These are phyloP conservation scores for Pseudogymnoascus sp. DNA, from an alignment of 2,329 filamentous ascomycete genomes.

Conservation along the genomic window DNA sequence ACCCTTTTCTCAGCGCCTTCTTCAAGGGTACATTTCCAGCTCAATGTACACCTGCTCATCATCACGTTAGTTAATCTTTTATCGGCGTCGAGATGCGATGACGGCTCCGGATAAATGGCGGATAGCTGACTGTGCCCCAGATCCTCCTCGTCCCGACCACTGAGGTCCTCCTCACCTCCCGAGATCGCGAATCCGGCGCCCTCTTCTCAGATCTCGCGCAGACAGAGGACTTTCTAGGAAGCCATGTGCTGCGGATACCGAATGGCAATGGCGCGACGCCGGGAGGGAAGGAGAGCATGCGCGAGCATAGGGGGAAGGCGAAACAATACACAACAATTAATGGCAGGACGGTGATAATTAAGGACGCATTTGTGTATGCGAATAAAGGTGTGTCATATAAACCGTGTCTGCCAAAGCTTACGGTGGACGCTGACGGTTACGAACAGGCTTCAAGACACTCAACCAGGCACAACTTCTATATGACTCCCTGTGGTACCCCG, in stretches of 20 bases:
- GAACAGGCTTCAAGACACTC: conserved; percentile 75
- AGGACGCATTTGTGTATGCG: conserved; percentile 85
- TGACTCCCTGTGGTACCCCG: conserved; percentile 81
- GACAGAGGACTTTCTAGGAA: conserved; percentile 90
- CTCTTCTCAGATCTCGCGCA: conserved; percentile 71
- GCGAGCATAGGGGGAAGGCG: conserved; percentile 84
- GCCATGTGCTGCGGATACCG: conserved; percentile 88
- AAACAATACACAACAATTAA: conserved; percentile 92
- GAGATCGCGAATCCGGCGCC: conserved; percentile 76
- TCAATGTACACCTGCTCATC: conserved; percentile 85
- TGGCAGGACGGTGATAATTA: conserved; percentile 85
- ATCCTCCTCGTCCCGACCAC: conserved; percentile 89
- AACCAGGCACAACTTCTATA: conserved; percentile 80
- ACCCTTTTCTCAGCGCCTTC: conserved; percentile 97
- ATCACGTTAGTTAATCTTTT: conserved; percentile 52
- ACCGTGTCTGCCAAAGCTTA: neutral
- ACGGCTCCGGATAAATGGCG: conserved; percentile 7
- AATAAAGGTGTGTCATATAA: conserved; percentile 66
- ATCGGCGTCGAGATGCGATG: conserved; percentile 11
- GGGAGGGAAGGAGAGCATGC: conserved; percentile 58
- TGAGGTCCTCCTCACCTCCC: conserved; percentile 78
- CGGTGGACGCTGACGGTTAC: conserved; percentile 21
- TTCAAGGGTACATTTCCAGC: conserved; percentile 88
- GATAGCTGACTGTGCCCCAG: conserved; percentile 27
- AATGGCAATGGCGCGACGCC: conserved; percentile 39